A percentile compares a stretch with the other conserved stretches of the same genome.
phyloP scores from a whole-genome alignment of 495 filamentous ascomycete genomes.

The Neurospora sp. region DNA sequence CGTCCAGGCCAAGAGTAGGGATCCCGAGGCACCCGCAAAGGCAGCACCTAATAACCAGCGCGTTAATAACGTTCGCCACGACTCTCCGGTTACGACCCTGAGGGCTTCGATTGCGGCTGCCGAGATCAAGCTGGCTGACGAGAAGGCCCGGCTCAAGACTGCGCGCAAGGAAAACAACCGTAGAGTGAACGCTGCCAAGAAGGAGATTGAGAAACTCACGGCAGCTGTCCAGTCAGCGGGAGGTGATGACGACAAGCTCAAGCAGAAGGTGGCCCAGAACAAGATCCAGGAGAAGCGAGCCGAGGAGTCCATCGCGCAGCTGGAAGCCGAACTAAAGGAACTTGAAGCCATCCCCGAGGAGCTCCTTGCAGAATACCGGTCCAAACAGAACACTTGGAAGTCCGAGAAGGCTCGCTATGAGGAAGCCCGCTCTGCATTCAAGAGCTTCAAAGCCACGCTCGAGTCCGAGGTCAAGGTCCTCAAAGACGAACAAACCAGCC shows the following conservation, averaged over 20 bases:
- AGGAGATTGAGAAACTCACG: slow-evolving; percentile 69
- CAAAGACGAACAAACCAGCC: slow-evolving; percentile 53
- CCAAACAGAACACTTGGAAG: slow-evolving; percentile 51
- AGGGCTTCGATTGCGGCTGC: slow-evolving; percentile 76
- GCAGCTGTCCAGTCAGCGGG: slow-evolving; percentile 59
- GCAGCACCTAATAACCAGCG: slow-evolving; percentile 35
- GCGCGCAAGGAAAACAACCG: slow-evolving; percentile 71
- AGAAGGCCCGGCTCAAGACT: slow-evolving; percentile 62
- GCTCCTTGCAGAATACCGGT: slow-evolving; percentile 48
- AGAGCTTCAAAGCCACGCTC: slow-evolving; percentile 49
- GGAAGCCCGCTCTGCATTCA: slow-evolving; percentile 45
- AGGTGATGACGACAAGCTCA: slow-evolving; percentile 70
- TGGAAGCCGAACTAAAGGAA: slow-evolving; percentile 55
- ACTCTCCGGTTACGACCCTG: slow-evolving; percentile 82
- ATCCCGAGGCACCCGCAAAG: slow-evolving; percentile 41
- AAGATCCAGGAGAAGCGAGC: slow-evolving; percentile 70
- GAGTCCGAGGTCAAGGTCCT: slow-evolving; percentile 54
- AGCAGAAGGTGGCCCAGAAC: slow-evolving; percentile 67
- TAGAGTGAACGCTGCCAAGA: slow-evolving; percentile 56
- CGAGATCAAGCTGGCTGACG: slow-evolving; percentile 67
- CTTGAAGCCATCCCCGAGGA: slow-evolving; percentile 60
- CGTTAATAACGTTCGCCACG: slow-evolving; percentile 50
- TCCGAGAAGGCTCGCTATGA: slow-evolving; percentile 54
- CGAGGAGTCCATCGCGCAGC: slow-evolving; percentile 55
- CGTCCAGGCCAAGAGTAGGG: slow-evolving; percentile 55